Conservation (phyloP, 208 protist genomes). For the Crithidia expoeki region DNA sequence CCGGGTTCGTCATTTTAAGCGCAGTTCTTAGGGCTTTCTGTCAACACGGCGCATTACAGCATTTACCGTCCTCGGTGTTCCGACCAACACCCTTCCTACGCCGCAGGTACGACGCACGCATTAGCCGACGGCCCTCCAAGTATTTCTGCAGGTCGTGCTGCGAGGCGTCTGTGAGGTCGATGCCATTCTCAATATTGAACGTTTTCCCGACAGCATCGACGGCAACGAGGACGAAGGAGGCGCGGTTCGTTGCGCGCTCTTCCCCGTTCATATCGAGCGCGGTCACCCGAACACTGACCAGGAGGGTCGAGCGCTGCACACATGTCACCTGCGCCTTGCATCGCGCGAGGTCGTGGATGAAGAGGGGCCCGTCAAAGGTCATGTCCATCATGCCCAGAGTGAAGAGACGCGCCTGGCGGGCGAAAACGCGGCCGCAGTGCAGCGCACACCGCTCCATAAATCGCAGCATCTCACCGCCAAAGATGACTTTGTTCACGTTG, state of each 20-base stretch:
- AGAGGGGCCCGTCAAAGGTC: conserved; percentile 55
- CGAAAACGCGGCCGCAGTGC: conserved; percentile 68
- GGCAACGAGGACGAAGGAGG: conserved; percentile 49
- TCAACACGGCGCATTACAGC: too few relatives aligned
- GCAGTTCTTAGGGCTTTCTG: too few relatives aligned
- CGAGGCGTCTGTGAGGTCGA: conserved; percentile 42
- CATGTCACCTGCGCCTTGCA: conserved; percentile 50
- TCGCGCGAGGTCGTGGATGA: conserved; percentile 30
- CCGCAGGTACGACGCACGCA: conserved; percentile 34
- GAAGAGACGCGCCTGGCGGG: conserved; percentile 34
- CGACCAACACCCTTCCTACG: conserved; percentile 6
- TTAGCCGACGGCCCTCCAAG: conserved; percentile 22
- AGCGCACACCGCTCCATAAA: conserved; percentile 60
- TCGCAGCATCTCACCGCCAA: conserved; percentile 57
- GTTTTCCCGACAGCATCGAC: conserved; percentile 27
- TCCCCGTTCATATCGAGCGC: conserved; percentile 27
- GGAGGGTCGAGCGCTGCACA: conserved; percentile 40
- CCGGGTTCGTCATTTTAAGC: too few relatives aligned
- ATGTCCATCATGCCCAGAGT: conserved; percentile 60
- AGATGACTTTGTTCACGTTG: conserved; percentile 64
- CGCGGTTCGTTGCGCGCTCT: conserved; percentile 39
- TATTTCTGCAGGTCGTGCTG: conserved; percentile 34
- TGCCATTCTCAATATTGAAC: conserved; percentile 35
- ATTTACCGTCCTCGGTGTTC: neutral
- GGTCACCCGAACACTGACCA: conserved; percentile 38